Percentiles rank a stretch among this genome's conserved stretches.
phyloP scores from a whole-genome alignment of 2,329 filamentous ascomycete genomes.

The Beauveria medogensis region DNA sequence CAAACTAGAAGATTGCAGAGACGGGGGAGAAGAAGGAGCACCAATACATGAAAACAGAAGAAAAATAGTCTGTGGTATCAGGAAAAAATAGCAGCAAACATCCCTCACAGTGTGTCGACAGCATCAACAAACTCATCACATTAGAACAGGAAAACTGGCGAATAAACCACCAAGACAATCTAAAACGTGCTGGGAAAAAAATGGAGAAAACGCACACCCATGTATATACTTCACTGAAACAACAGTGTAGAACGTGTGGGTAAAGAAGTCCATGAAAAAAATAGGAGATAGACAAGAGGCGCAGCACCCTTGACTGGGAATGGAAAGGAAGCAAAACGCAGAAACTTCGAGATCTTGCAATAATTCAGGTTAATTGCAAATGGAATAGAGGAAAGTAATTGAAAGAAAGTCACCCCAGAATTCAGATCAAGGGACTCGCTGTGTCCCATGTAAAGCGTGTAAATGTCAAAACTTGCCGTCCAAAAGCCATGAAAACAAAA shows the following conservation, averaged over 20 bases:
- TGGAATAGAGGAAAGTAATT: neutral
- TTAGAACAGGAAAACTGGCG: neutral
- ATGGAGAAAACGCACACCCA: constrained; percentile 15
- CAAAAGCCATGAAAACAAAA: neutral
- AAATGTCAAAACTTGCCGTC: neutral
- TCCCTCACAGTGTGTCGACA: neutral
- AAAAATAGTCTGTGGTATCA: constrained; percentile 13
- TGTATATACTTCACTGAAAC: constrained; percentile 14
- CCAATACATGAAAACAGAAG: constrained; percentile 8
- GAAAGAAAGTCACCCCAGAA: neutral
- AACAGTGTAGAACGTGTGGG: constrained; percentile 1
- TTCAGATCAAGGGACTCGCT: constrained; percentile 3
- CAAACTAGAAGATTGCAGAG: constrained; percentile 19
- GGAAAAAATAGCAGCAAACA: constrained; percentile 7
- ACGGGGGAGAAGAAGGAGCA: constrained; percentile 8
- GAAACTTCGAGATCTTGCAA: neutral
- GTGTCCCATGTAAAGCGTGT: neutral
- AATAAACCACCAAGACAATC: constrained; percentile 1
- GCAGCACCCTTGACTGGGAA: constrained; percentile 3
- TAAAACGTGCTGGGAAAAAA: neutral
- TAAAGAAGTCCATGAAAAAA: neutral
- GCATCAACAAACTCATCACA: constrained; percentile 1
- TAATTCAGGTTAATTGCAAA: neutral
- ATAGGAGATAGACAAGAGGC: neutral
- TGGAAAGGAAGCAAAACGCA: neutral